phyloP scores from a whole-genome alignment of 306 rosid genomes.

The Ormosia semicastrata region DNA sequence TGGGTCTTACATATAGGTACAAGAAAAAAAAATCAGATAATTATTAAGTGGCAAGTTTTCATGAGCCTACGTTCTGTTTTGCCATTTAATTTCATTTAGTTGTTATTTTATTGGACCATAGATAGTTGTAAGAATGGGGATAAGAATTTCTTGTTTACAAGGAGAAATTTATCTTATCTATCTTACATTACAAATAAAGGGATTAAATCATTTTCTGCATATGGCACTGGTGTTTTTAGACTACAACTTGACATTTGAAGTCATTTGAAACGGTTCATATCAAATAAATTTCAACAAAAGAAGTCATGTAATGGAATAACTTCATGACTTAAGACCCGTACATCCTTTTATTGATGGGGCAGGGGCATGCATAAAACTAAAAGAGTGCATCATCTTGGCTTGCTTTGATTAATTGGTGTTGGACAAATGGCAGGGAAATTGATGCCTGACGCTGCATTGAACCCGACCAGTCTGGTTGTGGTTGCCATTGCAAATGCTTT shows the following conservation, averaged over 20 bases:
- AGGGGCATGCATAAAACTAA: not conserved
- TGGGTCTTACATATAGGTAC: not conserved
- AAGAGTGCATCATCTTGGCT: not conserved
- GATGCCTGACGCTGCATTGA: slow-evolving; percentile 59
- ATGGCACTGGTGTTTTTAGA: not conserved
- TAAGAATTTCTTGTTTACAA: not conserved
- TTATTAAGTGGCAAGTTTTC: not conserved
- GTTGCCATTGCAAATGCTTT: slow-evolving; percentile 58
- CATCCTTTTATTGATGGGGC: not conserved
- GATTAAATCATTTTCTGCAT: not conserved
- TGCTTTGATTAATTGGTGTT: not conserved
- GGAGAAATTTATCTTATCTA: not conserved
- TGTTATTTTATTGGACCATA: not conserved
- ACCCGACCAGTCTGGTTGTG: slow-evolving; percentile 56
- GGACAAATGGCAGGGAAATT: slow-evolving; percentile 53
- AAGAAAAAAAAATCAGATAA: not conserved
- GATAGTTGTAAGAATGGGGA: not conserved
- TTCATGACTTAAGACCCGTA: not conserved
- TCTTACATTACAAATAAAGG: not conserved
- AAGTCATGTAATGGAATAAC: not conserved
- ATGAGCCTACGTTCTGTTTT: not conserved
- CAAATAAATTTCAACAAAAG: not conserved
- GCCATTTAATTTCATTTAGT: not conserved
- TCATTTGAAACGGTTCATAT: not conserved
- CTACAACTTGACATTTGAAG: not conserved